Percentiles rank a stretch among this genome's conserved stretches.
phyloP scores from a whole-genome alignment of 2,329 filamentous ascomycete species.

The Monilinia fructigena region DNA sequence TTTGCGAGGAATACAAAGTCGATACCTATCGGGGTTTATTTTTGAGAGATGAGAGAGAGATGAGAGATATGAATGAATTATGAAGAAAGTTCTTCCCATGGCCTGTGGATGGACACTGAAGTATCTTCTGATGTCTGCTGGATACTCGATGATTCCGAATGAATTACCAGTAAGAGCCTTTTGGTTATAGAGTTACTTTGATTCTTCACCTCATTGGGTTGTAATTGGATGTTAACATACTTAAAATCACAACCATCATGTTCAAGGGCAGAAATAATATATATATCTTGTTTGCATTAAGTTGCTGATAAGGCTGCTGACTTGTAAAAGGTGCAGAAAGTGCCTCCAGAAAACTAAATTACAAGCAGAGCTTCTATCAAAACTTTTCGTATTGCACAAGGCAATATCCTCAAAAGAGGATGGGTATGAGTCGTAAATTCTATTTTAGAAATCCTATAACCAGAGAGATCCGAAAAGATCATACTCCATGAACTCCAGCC shows the following conservation, averaged over 20 bases:
- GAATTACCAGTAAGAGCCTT: too few relatives aligned
- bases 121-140: too few relatives aligned
- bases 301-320: background rate
- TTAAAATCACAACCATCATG: background rate
- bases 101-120: too few relatives aligned
- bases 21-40: too few relatives aligned
- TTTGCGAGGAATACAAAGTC: too few relatives aligned
- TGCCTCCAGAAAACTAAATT: background rate
- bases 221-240: background rate
- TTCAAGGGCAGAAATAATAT: background rate
- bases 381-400: background rate
- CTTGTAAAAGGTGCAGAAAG: background rate
- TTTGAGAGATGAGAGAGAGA: too few relatives aligned
- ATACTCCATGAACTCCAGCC: conserved; percentile 21
- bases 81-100: too few relatives aligned
- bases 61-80: too few relatives aligned
- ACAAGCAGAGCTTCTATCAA: conserved; percentile 7
- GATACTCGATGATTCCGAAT: background rate
- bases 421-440: conserved; percentile 18
- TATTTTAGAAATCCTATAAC: background rate
- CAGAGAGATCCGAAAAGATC: background rate
- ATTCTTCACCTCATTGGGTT: too few relatives aligned
- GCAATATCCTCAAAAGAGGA: background rate
- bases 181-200: too few relatives aligned
- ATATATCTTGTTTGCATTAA: conserved; percentile 1